Conservation (phyloP, 805 yeast species). For the Starmerella asiatica region DNA sequence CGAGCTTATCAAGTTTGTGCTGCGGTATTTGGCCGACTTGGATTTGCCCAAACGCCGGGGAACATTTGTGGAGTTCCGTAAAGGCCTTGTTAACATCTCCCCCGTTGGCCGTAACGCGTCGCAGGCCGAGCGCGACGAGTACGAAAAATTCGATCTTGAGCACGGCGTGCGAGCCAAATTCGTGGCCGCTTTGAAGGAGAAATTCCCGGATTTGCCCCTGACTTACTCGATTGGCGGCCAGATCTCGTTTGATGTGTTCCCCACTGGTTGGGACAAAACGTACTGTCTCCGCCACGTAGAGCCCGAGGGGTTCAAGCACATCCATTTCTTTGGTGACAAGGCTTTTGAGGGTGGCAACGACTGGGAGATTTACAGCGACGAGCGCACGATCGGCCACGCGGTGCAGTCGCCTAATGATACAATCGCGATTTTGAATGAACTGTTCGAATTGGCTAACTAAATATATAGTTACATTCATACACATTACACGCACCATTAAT, state of each 20-base stretch:
- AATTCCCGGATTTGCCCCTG: constrained; percentile 70
- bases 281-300: constrained; percentile 89
- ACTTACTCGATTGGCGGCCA: constrained; percentile 99
- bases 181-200: constrained; percentile 70
- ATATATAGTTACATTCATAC: no score
- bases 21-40: constrained; percentile 68
- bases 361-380: constrained; percentile 85
- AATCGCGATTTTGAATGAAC: constrained; percentile 65
- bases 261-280: constrained; percentile 99
- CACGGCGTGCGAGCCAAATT: constrained; percentile 71
- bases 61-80: constrained; percentile 96
- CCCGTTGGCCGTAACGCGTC: constrained; percentile 98
- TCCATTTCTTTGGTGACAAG: constrained; percentile 98
- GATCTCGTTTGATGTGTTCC: constrained; percentile 98
- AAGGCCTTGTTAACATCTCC: constrained; percentile 96
- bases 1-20: constrained; percentile 70
- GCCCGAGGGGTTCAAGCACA: constrained; percentile 66
- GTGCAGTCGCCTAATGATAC: constrained; percentile 86
- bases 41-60: constrained; percentile 97
- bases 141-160: constrained; percentile 67
- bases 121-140: constrained; percentile 84
- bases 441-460: constrained; percentile 33
- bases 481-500: no score
- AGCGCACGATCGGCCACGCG: constrained; percentile 91
- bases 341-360: constrained; percentile 95